Base-by-base conservation (phyloP, 2,329 filamentous ascomycete species). In the Pseudocercospora eumusae region DNA sequence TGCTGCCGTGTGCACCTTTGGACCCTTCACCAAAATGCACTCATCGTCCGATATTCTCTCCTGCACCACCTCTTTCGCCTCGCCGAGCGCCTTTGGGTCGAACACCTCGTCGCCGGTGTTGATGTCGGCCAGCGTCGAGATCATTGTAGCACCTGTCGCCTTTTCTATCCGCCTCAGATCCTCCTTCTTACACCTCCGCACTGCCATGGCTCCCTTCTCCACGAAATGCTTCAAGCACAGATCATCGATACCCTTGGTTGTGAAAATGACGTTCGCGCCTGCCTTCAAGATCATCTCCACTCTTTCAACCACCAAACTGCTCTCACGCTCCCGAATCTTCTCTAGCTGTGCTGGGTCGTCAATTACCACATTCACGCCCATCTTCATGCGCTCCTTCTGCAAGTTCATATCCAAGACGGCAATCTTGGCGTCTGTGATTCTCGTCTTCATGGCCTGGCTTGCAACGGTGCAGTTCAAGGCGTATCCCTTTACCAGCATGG, bases 31-130 rank as follows among this genome's bases (percentile, higher is more conserved):
- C 66, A 99, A 81, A 69, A 99, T 99, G 78, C 93, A 98, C 82
- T 99, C 95, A 71, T 99, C 95, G 73, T 99, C 95, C 2, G 95
- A 98, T 76, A 99, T 98, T 73, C 93, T 90, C 83, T 98, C 95
- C 79, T 99, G 95, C n/a, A 90, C 86, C 66, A 99, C 93, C 79
- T 98, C 95, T 71, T 99, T 95, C 13, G 95, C 95, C 67, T 92
- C 84, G 63, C 95, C 95, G 40, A 99, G 84, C 75, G 91, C 91
- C 44, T 92, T 92, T 21, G 91, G 82, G 70, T 99, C 95, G 72
- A 98, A 99, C 75, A 90, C 92, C 82, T 99, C 95, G 75, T 99
- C 95, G 62, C 95, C 95, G 9, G 67, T 69, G 75, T 99, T 98
- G 67, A 99, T 82, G 76, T 99, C 96, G 4, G 95, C 98, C 53